These are phyloP conservation scores for Xylaria polymorpha DNA, from an alignment of 2,329 filamentous ascomycete species.

Conservation along the genomic window DNA sequence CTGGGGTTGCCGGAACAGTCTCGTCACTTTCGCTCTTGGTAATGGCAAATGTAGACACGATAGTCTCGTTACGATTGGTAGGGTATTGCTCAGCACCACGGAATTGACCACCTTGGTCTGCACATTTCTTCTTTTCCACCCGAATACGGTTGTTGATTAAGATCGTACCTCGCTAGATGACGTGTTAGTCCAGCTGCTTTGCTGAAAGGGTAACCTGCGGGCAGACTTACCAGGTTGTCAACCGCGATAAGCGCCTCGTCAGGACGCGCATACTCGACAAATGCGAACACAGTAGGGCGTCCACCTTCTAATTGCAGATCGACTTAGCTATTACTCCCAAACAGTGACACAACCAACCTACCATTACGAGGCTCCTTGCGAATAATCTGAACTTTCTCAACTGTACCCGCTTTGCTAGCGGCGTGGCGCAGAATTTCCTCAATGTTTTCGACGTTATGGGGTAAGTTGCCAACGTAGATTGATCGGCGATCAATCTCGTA, in stretches of 20 bases:
- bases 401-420: conserved; percentile 45
- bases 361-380: conserved; percentile 41
- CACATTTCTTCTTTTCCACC: conserved; percentile 53
- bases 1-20: conserved; percentile 27
- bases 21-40: conserved; percentile 2
- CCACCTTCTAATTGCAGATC: conserved; percentile 36
- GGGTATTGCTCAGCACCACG: conserved; percentile 24
- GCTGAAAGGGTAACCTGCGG: background rate
- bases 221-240: conserved; percentile 51
- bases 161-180: conserved; percentile 49
- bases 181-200: conserved; percentile 30
- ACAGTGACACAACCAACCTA: background rate
- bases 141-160: conserved; percentile 52
- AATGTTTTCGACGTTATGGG: conserved; percentile 41
- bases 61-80: conserved; percentile 17
- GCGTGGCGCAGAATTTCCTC: conserved; percentile 44
- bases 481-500: conserved; percentile 53
- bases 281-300: conserved; percentile 48
- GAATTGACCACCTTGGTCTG: conserved; percentile 26
- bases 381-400: conserved; percentile 48
- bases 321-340: conserved; percentile 20
- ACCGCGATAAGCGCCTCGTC: conserved; percentile 55
- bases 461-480: conserved; percentile 51
- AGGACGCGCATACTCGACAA: conserved; percentile 55
- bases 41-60: conserved; percentile 10